Evolutionary conservation across 1,284 basidiomycete species (phyloP), one percentile per base, ranked within the genome.

Genomic region (Melampsora americana): DNA sequence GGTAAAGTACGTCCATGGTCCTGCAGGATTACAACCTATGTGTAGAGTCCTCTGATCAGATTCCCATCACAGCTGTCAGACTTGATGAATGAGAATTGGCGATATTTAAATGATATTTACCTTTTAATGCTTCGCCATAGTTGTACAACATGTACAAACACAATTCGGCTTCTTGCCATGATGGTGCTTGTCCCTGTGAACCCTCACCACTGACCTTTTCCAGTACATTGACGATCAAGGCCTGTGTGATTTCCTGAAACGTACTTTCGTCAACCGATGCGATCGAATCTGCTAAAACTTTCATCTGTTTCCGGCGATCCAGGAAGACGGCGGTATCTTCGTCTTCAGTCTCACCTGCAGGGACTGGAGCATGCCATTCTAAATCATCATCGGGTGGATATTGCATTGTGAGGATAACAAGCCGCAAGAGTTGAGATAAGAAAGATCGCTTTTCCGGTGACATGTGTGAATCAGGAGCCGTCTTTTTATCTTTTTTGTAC

Each of bases 121-220:
- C 74, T 78, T 79, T 79, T 3, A 70, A 39, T 46, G 83, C 79
- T 68, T 99, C 95, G 56, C 94, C 95, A 80, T 93, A 99, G 46
- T 95, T 91, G 82, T 89, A 97, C 0, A 97, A 89, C 35, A 98
- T 87, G 82, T 93, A 93, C 20, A 97, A 85, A 0, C 92, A 93
- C 26, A 99, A 86, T 83, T 99, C 96, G 0, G 92, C 92, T 80
- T 96, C 91, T 81, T 95, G 90, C 97, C 97, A 99, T 67, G 90
- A 88, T 26, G 96, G 81, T 79, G 62, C 85, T 78, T 20, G 78
- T 0, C 86, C 83, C 2, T 89, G 88, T 77, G 78, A 66, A 0
- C 72, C 77, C 42, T 84, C 88, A 48, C 86, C 85, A 46, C 82
- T 81, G 79, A 89, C 91, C 0, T 88, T 87, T 11, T 88, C 86